Evolutionary conservation across 176 grass and related monocot genomes (phyloP).

Genomic region (Luzula sylvatica): DNA sequence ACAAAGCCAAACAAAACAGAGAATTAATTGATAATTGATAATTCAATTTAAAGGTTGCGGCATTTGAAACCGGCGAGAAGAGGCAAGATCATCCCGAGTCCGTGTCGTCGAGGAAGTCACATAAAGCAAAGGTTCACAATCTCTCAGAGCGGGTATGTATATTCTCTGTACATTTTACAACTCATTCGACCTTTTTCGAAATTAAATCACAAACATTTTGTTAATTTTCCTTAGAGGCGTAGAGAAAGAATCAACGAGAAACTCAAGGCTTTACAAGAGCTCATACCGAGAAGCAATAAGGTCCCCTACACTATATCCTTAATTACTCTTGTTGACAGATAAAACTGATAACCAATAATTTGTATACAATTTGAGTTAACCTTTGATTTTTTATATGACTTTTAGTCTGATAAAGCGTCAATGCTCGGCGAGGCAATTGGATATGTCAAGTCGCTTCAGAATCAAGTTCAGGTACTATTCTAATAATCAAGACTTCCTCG

Average conservation of each 20-base stretch:
- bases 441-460: conserved; percentile 27
- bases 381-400: not conserved
- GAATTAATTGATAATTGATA: not conserved
- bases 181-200: conserved; percentile 1
- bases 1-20: not conserved
- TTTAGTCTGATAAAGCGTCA: conserved; percentile 31
- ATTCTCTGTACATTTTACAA: not conserved
- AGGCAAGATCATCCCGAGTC: conserved; percentile 1
- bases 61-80: not conserved
- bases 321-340: not conserved
- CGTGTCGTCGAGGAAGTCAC: conserved; percentile 7
- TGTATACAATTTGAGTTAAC: not conserved
- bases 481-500: too few species aligned
- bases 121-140: conserved; percentile 29
- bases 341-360: not conserved
- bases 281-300: conserved; percentile 44
- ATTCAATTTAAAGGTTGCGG: conserved; percentile 4
- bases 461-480: conserved; percentile 24
- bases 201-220: not conserved
- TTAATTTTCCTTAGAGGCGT: conserved; percentile 19
- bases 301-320: conserved; percentile 9
- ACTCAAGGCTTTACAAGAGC: conserved; percentile 38
- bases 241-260: conserved; percentile 47
- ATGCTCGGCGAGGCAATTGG: conserved; percentile 26
- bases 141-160: conserved; percentile 27